These are phyloP conservation scores for Pontederia crassipes DNA, from an alignment of 176 grass and related monocot species.

Conservation along the genomic window DNA sequence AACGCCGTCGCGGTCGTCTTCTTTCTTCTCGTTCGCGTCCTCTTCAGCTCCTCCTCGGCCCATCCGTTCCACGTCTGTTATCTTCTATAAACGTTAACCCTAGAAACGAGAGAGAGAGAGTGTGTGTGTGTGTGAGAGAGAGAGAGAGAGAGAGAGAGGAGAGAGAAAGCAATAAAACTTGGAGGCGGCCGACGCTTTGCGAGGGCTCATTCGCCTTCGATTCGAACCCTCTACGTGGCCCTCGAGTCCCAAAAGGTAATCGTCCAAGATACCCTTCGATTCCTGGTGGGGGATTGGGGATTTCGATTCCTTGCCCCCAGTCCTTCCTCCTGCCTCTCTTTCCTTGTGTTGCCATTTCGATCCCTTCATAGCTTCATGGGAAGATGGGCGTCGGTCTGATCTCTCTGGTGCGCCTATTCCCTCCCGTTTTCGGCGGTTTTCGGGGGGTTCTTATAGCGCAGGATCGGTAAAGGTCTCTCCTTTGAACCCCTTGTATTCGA, in stretches of 20 bases:
- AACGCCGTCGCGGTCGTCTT: too few species aligned
- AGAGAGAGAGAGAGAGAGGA: too few species aligned
- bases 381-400: constrained; percentile 1
- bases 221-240: neutral
- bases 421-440: constrained; percentile 14
- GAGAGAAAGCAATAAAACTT: too few species aligned
- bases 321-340: too few species aligned
- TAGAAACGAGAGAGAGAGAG: too few species aligned
- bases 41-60: too few species aligned
- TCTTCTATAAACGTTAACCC: too few species aligned
- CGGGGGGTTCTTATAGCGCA: neutral
- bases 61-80: too few species aligned
- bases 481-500: neutral
- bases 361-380: neutral
- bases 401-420: neutral
- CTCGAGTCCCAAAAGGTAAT: neutral
- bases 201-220: neutral
- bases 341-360: neutral
- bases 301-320: too few species aligned
- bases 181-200: neutral
- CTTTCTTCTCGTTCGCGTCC: too few species aligned
- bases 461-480: neutral
- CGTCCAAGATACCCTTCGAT: neutral
- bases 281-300: neutral
- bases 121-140: too few species aligned